Evolutionary conservation across 768 basidiomycete species (phyloP), one percentile per base, ranked within the genome.

Genomic region (Leccinum uliginosum): DNA sequence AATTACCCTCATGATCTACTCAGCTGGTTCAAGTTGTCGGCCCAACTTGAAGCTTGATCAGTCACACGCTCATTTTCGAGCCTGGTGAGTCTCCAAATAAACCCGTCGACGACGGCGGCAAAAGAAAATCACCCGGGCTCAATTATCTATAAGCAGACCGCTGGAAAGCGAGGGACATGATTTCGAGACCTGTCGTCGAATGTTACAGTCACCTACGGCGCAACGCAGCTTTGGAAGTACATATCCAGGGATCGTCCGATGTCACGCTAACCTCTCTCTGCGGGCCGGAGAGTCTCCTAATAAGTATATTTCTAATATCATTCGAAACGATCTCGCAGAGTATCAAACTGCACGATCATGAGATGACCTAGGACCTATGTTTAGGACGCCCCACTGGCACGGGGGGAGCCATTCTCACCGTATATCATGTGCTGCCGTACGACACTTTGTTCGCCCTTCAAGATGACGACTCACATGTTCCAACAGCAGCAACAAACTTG

Each of bases 341-440:
- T 10, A n/a, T 19, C 24, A 29, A 27, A 17, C 11, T 2, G 27
- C n/a, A 17, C 15, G 7, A 23, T 27, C 26, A 35, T 38, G 17
- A 30, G 29, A 26, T 19, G 49, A 23, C n/a, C 50, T 60, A n/a
- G n/a, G n/a, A n/a, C 40, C 40, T 43, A 55, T 60, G 27, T 60
- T 60, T 60, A 55, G 53, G 49, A 30, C 12, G 19, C 50, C 53
- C 35, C 29, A 5, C 8, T 27, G 7, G 27, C 27, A 27, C 7
- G 32, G 38, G 49, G 21, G 43, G 59, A 17, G 12, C 12, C 32
- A 32, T 45, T 51, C 57, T 38, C 49, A 51, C 58, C 27, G 44
- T 40, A 35, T 29, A 44, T 32, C 56, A 40, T 51, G 24, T 11
- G 47, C 15, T 23, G 27, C 43, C 15, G 44, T 59, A 30, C 38